These are phyloP conservation scores for Lasiodiplodia citricola DNA, from an alignment of 2,329 filamentous ascomycete species.

Conservation along the genomic window DNA sequence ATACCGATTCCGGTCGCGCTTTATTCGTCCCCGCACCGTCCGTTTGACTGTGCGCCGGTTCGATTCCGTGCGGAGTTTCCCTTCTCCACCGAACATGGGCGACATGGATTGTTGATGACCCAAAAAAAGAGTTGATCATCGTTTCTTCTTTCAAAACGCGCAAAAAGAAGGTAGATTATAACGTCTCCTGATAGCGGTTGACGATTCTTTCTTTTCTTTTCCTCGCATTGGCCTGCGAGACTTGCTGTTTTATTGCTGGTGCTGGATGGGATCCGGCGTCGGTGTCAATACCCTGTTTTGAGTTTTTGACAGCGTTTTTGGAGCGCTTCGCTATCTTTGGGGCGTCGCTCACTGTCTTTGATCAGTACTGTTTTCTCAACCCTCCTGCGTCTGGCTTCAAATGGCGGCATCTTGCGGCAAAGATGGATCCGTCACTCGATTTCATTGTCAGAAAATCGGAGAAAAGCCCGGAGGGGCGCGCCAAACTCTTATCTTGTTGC, in stretches of 20 bases:
- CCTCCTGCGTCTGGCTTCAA: neutral
- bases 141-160: neutral
- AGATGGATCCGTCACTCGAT: neutral
- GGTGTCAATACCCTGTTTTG: constrained; percentile 24
- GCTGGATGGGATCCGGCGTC: constrained; percentile 15
- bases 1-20: neutral
- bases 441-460: neutral
- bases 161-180: constrained; percentile 9
- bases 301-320: neutral
- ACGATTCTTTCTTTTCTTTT: neutral
- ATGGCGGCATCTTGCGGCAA: neutral
- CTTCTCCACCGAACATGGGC: neutral
- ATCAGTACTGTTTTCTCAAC: neutral
- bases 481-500: neutral
- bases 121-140: neutral
- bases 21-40: neutral
- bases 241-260: neutral
- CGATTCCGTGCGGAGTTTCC: neutral
- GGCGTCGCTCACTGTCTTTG: constrained; percentile 1
- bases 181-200: neutral
- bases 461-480: neutral
- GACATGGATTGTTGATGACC: neutral
- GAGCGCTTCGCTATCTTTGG: neutral
- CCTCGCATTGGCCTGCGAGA: neutral
- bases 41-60: neutral